phyloP scores from a whole-genome alignment of 179 eudicot species.

The Beta macrorhiza region DNA sequence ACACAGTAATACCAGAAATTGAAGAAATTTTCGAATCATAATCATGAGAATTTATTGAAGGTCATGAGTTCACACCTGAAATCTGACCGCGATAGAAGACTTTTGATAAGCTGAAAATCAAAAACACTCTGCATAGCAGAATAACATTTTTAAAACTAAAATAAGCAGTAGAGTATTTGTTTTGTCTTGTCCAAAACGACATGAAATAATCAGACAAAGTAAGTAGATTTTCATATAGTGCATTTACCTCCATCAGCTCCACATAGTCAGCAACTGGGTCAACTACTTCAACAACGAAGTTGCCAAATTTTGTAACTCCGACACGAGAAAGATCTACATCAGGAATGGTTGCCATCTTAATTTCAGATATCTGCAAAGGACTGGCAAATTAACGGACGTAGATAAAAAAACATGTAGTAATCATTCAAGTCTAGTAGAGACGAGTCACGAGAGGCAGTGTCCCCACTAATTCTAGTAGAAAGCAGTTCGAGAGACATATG shows the following conservation, averaged over 20 bases:
- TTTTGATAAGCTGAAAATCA: conserved; percentile 82
- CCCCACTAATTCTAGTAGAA: not conserved
- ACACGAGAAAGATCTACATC: conserved; percentile 76
- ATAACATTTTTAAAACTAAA: conserved; percentile 1
- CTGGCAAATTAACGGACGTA: conserved; percentile 6
- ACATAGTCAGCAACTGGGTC: conserved; percentile 93
- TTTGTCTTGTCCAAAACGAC: not conserved
- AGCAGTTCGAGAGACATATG: not conserved
- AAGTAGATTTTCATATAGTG: conserved; percentile 11
- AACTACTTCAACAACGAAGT: conserved; percentile 85
- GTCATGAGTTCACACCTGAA: conserved; percentile 58
- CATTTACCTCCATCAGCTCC: conserved; percentile 87
- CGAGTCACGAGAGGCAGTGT: not conserved
- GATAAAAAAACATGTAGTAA: not conserved
- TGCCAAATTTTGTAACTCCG: conserved; percentile 69
- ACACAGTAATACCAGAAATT: not conserved
- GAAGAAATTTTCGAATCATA: not conserved
- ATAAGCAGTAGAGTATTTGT: not conserved
- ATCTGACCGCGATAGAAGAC: conserved; percentile 68
- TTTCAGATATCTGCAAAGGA: conserved; percentile 81
- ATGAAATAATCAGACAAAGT: not conserved
- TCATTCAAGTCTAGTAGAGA: not conserved
- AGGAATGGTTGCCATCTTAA: conserved; percentile 86
- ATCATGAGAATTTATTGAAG: not conserved
- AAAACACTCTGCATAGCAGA: conserved; percentile 73